Percentiles rank a stretch among this genome's conserved stretches.
These are phyloP conservation scores for Cryptosporidium ubiquitum DNA, from an alignment of 169 alveolate genomes.

Conservation along the genomic window DNA sequence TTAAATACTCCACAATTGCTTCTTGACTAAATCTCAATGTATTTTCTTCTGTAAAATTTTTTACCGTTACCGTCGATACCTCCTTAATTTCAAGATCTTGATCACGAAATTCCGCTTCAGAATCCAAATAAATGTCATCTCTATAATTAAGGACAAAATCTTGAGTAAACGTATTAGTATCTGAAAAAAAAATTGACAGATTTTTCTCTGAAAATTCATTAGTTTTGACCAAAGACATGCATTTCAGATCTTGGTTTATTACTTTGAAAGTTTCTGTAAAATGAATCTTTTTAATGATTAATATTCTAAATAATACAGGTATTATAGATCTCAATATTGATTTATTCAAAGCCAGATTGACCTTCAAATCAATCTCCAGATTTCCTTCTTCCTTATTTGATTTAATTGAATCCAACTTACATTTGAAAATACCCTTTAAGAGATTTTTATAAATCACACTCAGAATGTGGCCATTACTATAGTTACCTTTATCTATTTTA, in stretches of 20 bases:
- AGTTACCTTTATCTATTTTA: neutral
- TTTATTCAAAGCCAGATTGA: neutral
- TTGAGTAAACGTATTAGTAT: neutral
- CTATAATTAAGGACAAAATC: neutral
- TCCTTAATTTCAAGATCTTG: neutral
- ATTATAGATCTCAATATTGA: neutral
- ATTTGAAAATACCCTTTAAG: neutral
- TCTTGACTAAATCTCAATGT: neutral
- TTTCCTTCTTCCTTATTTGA: neutral
- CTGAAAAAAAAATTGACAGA: neutral
- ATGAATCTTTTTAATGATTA: neutral
- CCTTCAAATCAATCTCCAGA: neutral
- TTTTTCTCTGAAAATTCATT: neutral
- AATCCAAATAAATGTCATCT: neutral
- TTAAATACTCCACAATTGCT: neutral
- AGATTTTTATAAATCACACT: neutral
- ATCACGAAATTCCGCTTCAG: neutral
- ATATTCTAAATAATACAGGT: neutral
- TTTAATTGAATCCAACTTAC: neutral
- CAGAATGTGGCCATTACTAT: constrained; percentile 7
- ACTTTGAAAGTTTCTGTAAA: neutral
- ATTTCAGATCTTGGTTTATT: neutral
- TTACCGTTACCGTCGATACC: neutral
- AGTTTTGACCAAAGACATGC: neutral
- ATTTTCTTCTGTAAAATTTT: no score